phyloP scores from a whole-genome alignment of 2,329 filamentous ascomycete species.

The Calonectria fujianensis region DNA sequence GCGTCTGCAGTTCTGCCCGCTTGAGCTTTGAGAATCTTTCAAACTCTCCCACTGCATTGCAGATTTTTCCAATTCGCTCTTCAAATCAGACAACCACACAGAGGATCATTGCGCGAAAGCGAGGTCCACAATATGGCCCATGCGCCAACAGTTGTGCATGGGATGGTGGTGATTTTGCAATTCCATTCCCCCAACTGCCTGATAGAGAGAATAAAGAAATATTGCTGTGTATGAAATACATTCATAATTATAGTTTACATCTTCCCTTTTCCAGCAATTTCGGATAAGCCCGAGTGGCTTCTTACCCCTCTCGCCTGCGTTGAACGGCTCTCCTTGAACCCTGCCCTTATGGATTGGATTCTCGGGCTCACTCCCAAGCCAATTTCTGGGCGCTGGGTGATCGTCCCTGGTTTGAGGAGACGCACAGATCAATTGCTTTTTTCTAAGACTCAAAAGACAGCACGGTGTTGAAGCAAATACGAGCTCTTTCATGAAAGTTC shows the following conservation, averaged over 20 bases:
- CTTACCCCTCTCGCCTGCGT: neutral
- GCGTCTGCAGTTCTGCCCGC: neutral
- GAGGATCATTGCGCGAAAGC: neutral
- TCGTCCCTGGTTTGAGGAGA: neutral
- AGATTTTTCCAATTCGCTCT: neutral
- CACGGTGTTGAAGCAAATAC: neutral
- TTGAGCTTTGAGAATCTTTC: neutral
- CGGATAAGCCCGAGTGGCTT: neutral
- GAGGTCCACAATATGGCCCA: neutral
- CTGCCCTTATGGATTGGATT: neutral
- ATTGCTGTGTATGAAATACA: neutral
- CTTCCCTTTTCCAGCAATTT: slow-evolving; percentile 2
- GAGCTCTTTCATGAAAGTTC: too few relatives aligned
- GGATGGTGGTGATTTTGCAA: neutral
- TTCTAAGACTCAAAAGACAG: neutral
- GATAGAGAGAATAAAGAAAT: neutral
- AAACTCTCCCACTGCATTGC: neutral
- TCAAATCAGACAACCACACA: neutral
- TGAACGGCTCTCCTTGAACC: neutral
- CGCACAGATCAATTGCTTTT: neutral
- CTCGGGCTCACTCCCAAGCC: neutral
- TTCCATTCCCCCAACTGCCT: neutral
- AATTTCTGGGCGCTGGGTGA: neutral
- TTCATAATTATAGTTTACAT: neutral
- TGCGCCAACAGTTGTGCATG: neutral